Evolutionary conservation across 2,329 filamentous ascomycete species (phyloP), one percentile per base, ranked within the genome.

Genomic region (Phyllosticta citribraziliensis): DNA sequence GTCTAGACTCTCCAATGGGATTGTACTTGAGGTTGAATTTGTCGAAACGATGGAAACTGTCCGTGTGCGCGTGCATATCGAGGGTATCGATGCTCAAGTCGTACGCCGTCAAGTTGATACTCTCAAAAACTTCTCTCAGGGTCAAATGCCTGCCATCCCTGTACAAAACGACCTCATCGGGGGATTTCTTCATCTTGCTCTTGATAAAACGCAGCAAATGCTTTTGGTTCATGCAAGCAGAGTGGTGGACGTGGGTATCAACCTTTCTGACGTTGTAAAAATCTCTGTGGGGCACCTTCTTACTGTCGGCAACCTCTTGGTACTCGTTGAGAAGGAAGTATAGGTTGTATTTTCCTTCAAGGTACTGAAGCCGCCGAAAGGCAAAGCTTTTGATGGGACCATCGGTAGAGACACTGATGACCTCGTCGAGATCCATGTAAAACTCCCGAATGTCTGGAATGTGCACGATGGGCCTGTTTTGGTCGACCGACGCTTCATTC

Each of bases 11-110:
- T 56, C 94, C 94, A 64, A 99, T 87, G 0, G 94, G 94, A 68
- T 99, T 99, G 73, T 99, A 99, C 73, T 99, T 99, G 61, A 99
- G 80, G 72, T 99, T 99, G 82, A 99, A 99, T 74, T 99, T 99
- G 79, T 99, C 94, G 72, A 99, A 99, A 3, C 94, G 89, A 75
- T 99, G 94, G 77, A 99, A 99, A 0, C 91, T 95, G 74, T 99
- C 94, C 11, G 91, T 97, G 71, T 99, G 94, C 24, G 94, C 93
- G 78, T 99, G 94, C 94, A 99, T 99, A 76, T 99, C 94, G 35
- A 99, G 82, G 0, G 94, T 99, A 75, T 99, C 94, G 65, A 99
- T 99, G 74, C 92, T 97, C 59, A 99, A 80, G 72, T 99, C 94
- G 73, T 99, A 99, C 0, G 94, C 94, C 5, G 93, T 97, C 67